Percentiles rank a stretch among this genome's conserved stretches.
phyloP scores from a whole-genome alignment of 345 rosid genomes.

The Limnanthes douglasii region DNA sequence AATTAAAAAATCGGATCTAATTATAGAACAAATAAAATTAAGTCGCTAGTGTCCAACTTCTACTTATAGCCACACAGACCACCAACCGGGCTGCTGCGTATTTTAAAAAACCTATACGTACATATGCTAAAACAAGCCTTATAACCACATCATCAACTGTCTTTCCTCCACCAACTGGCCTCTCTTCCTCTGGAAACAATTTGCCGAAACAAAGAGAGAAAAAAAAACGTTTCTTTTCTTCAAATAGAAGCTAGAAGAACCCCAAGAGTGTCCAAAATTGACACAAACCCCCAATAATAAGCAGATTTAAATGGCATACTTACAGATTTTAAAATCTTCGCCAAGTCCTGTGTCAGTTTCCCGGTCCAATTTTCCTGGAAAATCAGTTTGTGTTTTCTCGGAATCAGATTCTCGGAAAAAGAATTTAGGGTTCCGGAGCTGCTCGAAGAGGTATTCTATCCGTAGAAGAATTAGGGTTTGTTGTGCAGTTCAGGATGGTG shows the following conservation, averaged over 20 bases:
- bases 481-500: conserved; percentile 40
- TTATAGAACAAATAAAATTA: no score
- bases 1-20: no score
- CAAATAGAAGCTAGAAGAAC: no score
- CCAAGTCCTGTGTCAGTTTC: conserved; percentile 31
- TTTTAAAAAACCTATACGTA: no score
- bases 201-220: not conserved
- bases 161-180: no score
- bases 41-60: no score
- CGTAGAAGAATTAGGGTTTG: conserved; percentile 17
- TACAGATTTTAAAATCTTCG: conserved; percentile 25
- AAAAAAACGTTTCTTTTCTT: conserved; percentile 12
- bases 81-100: no score
- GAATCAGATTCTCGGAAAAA: conserved; percentile 16
- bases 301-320: conserved; percentile 32
- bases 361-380: conserved; percentile 24
- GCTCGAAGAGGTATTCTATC: conserved; percentile 6
- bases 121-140: no score
- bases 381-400: conserved; percentile 2
- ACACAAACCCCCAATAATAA: no score
- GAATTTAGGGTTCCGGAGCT: conserved; percentile 13
- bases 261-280: no score
- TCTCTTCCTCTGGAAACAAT: conserved; percentile 8
- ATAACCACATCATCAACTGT: no score
- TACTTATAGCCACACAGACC: no score